Percentiles rank a stretch among this genome's conserved stretches.
Conservation (phyloP, 176 grass and related monocot species). For the Zea luxurians region DNA sequence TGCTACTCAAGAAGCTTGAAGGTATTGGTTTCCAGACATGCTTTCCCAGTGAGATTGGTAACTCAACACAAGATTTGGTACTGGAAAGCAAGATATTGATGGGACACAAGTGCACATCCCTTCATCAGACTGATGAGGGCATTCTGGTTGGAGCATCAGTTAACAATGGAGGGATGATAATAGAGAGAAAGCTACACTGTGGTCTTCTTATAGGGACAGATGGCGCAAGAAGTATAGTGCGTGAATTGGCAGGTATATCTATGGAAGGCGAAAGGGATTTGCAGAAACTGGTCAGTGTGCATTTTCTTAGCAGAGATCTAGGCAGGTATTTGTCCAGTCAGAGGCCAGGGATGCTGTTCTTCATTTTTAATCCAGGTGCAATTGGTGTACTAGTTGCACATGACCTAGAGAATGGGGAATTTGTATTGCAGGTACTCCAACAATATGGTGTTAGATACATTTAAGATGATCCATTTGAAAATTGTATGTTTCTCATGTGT, state of each 20-base stretch:
- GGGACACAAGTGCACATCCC: slow-evolving; percentile 75
- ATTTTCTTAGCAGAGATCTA: slow-evolving; percentile 85
- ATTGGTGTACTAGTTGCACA: slow-evolving; percentile 89
- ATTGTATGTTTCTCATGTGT: slow-evolving; percentile 15
- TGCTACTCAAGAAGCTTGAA: slow-evolving; percentile 78
- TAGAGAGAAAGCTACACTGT: slow-evolving; percentile 68
- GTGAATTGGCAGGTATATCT: slow-evolving; percentile 67
- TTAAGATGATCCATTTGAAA: background rate
- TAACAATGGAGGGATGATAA: slow-evolving; percentile 47
- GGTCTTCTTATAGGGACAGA: slow-evolving; percentile 77
- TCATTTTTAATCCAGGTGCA: slow-evolving; percentile 78
- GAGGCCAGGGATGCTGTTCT: slow-evolving; percentile 94
- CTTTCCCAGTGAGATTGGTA: slow-evolving; percentile 40
- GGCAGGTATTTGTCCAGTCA: slow-evolving; percentile 70
- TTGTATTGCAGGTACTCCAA: slow-evolving; percentile 78
- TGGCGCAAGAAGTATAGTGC: slow-evolving; percentile 71
- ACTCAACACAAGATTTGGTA: slow-evolving; percentile 24
- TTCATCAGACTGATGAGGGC: slow-evolving; percentile 55
- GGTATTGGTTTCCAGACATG: slow-evolving; percentile 58
- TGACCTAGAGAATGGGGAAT: slow-evolving; percentile 92
- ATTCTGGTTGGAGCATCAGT: slow-evolving; percentile 53
- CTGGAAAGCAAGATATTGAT: slow-evolving; percentile 78
- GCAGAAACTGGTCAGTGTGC: slow-evolving; percentile 85
- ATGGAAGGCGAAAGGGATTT: slow-evolving; percentile 83
- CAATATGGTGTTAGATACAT: background rate